Conservation (phyloP, 768 basidiomycete genomes). For the Lactifluus hygrophoroides region DNA sequence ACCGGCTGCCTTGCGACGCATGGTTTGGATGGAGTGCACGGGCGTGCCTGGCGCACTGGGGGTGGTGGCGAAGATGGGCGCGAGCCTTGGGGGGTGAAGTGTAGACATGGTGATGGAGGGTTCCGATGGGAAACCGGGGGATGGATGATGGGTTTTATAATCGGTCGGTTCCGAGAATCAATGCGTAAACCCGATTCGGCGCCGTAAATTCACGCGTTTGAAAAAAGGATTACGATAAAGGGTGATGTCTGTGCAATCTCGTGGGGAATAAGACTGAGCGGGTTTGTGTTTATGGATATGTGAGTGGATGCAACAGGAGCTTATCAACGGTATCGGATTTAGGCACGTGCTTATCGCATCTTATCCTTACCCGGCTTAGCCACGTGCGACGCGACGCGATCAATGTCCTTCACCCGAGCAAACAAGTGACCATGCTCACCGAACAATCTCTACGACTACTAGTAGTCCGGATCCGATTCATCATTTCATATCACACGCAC, state of each 20-base stretch:
- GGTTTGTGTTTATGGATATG: neutral
- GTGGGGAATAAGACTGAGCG: neutral
- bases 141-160: slow-evolving; percentile 7
- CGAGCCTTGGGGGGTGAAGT: slow-evolving; percentile 66
- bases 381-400: neutral
- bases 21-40: slow-evolving; percentile 83
- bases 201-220: neutral
- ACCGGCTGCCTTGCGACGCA: slow-evolving; percentile 87
- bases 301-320: too few species aligned
- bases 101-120: slow-evolving; percentile 16
- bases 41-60: slow-evolving; percentile 79
- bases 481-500: neutral
- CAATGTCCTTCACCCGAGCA: neutral
- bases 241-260: neutral
- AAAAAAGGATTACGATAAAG: neutral
- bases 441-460: neutral
- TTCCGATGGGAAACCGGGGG: slow-evolving; percentile 1
- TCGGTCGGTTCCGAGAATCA: slow-evolving; percentile 3
- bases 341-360: slow-evolving; percentile 6
- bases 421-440: slow-evolving; percentile 3
- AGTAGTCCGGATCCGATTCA: neutral
- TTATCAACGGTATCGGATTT: neutral
- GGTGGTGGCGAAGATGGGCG: slow-evolving; percentile 60
- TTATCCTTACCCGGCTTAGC: neutral
- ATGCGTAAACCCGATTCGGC: slow-evolving; percentile 3